Conservation (phyloP, 306 rosid genomes). For the Canavalia gladiata region DNA sequence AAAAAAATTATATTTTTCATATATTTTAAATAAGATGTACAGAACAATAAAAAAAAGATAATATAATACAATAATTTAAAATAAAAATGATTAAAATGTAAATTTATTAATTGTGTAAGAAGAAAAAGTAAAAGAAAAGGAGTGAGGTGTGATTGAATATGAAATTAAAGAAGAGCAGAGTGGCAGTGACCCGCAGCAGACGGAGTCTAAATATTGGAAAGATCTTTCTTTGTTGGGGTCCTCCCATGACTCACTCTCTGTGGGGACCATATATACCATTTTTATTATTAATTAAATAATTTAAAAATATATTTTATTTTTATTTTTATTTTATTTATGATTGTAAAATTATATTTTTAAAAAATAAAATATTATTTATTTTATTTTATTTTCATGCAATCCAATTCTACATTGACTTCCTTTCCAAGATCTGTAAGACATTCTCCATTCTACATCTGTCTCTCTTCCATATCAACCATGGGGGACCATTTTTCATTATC, state of each 20-base stretch:
- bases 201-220: conserved; percentile 23
- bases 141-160: conserved; percentile 35
- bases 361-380: no score
- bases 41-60: no score
- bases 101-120: not conserved
- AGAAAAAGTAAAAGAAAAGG: conserved; percentile 37
- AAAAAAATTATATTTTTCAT: not conserved
- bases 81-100: no score
- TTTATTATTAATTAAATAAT: no score
- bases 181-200: conserved; percentile 22
- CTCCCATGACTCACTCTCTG: not conserved
- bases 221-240: conserved; percentile 36
- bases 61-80: no score
- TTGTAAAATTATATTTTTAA: no score
- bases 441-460: conserved; percentile 44
- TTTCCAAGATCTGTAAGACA: conserved; percentile 41
- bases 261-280: conserved; percentile 45
- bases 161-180: conserved; percentile 33
- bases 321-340: no score
- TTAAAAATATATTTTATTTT: no score
- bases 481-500: conserved; percentile 47
- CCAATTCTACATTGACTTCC: conserved; percentile 41
- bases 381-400: conserved; percentile 1
- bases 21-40: no score
- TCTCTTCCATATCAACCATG: not conserved